Percentiles rank a stretch among this genome's conserved stretches.
phyloP scores from a whole-genome alignment of 2,329 filamentous ascomycete species.

The Botrytis aclada region DNA sequence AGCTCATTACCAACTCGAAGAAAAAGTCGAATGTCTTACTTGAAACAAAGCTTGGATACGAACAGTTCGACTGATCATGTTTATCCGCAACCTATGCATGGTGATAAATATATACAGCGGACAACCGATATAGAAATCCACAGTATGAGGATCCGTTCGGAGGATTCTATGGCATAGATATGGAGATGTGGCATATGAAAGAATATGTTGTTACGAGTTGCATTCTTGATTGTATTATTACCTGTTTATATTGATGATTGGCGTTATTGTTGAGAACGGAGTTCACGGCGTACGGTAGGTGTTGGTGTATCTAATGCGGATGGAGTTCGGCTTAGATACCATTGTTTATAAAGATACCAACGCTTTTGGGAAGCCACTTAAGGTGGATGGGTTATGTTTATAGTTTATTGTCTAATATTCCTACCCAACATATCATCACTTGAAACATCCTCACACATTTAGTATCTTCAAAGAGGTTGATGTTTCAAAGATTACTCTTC shows the following conservation, averaged over 20 bases:
- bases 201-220: background rate
- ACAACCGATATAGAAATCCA: constrained; percentile 17
- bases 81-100: background rate
- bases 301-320: background rate
- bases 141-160: background rate
- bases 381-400: background rate
- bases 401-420: background rate
- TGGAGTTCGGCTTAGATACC: background rate
- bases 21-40: constrained; percentile 1
- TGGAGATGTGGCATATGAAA: background rate
- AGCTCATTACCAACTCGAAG: background rate
- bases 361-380: background rate
- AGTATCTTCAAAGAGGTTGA: background rate
- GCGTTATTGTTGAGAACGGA: background rate
- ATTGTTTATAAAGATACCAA: background rate
- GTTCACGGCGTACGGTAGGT: background rate
- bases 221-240: background rate
- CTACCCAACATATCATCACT: background rate
- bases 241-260: background rate
- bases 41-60: constrained; percentile 2
- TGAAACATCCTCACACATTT: background rate
- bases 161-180: background rate
- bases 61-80: background rate
- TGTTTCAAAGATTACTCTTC: background rate
- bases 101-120: constrained; percentile 11